Conservation (phyloP, 1,284 basidiomycete species). For the Gymnopus androsaceus region DNA sequence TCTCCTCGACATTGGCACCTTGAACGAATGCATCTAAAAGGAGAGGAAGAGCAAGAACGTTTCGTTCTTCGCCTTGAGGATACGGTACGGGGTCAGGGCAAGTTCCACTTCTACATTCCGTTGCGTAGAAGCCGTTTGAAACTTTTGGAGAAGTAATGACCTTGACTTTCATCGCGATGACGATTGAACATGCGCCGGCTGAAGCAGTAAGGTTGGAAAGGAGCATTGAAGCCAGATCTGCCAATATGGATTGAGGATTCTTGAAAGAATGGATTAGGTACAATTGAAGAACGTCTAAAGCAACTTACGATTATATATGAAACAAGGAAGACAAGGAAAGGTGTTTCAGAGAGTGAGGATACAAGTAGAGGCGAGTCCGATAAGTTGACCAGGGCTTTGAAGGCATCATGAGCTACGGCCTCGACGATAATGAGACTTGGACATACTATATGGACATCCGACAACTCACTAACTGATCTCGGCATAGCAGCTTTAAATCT, state of each 20-base stretch:
- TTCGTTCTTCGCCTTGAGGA: constrained; percentile 55
- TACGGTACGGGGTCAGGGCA: constrained; percentile 66
- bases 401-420: constrained; percentile 93
- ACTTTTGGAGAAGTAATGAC: constrained; percentile 53
- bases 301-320: constrained; percentile 86
- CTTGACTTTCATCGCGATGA: constrained; percentile 71
- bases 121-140: constrained; percentile 60
- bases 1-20: constrained; percentile 57
- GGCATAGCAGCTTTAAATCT: constrained; percentile 83
- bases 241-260: constrained; percentile 88
- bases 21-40: constrained; percentile 86
- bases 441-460: constrained; percentile 14
- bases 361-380: constrained; percentile 81
- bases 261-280: constrained; percentile 32
- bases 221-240: constrained; percentile 95
- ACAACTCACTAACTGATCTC: constrained; percentile 75
- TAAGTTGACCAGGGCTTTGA: constrained; percentile 92
- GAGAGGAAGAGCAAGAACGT: constrained; percentile 70
- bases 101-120: constrained; percentile 74
- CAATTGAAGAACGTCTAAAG: constrained; percentile 5
- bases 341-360: constrained; percentile 68
- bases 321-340: constrained; percentile 83
- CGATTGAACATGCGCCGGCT: constrained; percentile 63
- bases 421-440: constrained; percentile 34
- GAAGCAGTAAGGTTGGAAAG: constrained; percentile 92